phyloP scores from a whole-genome alignment of 345 rosid species.

The Hirschfeldia incana region DNA sequence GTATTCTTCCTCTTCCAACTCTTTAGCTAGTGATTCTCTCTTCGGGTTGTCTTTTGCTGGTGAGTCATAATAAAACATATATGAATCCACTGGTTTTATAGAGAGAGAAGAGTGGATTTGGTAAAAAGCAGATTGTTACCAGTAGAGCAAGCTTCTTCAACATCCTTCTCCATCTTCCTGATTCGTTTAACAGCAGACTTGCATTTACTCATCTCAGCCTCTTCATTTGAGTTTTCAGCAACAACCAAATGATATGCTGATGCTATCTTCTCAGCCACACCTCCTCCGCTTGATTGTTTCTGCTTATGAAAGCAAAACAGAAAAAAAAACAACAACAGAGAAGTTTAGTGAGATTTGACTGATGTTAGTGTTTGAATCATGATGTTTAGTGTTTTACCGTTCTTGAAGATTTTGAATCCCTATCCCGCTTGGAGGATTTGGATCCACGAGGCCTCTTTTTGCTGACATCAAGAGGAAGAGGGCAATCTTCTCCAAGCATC shows the following conservation, averaged over 20 bases:
- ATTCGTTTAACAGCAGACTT: slow-evolving; percentile 59
- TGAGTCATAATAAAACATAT: slow-evolving; percentile 7
- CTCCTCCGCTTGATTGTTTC: slow-evolving; percentile 76
- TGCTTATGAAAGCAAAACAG: slow-evolving; percentile 26
- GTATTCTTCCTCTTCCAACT: slow-evolving; percentile 70
- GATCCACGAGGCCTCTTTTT: slow-evolving; percentile 72
- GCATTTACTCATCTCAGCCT: slow-evolving; percentile 69
- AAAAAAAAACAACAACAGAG: background rate
- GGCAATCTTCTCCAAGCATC: slow-evolving; percentile 71
- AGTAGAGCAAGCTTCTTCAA: slow-evolving; percentile 53
- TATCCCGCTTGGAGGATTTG: slow-evolving; percentile 62
- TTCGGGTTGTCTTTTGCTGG: slow-evolving; percentile 57
- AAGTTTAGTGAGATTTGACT: slow-evolving; percentile 8
- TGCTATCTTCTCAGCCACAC: slow-evolving; percentile 79
- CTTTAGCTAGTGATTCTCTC: slow-evolving; percentile 59
- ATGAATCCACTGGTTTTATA: background rate
- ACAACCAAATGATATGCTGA: slow-evolving; percentile 66
- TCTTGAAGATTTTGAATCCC: slow-evolving; percentile 64
- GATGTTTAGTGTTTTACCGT: slow-evolving; percentile 48
- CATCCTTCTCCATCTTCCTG: slow-evolving; percentile 77
- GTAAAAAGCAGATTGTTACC: slow-evolving; percentile 43
- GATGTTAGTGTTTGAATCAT: background rate
- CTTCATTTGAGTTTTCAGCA: slow-evolving; percentile 66
- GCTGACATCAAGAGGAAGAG: slow-evolving; percentile 68
- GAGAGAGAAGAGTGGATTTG: background rate